Evolutionary conservation across 169 alveolate species (phyloP).

Genomic region (Plasmodium vivax): DNA sequence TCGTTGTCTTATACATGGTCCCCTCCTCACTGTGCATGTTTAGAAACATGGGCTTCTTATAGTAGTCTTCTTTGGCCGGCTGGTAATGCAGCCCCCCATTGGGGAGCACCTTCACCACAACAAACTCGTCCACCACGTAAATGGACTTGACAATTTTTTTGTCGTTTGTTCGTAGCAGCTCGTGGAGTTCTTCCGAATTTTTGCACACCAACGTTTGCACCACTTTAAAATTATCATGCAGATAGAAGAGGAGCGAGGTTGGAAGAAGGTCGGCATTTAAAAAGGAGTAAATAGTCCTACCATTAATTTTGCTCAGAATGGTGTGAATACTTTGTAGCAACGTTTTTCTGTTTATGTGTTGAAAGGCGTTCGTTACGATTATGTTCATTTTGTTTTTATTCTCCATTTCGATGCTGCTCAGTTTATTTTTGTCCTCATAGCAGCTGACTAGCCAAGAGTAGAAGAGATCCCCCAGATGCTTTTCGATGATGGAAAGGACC

Average conservation of each 20-base stretch:
- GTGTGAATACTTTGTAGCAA: constrained; percentile 25
- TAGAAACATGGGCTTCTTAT: constrained; percentile 6
- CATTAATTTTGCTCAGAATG: constrained; percentile 16
- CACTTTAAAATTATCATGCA: constrained; percentile 58
- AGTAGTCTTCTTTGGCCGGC: constrained; percentile 52
- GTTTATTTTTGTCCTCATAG: constrained; percentile 59
- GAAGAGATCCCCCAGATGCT: constrained; percentile 64
- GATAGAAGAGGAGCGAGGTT: constrained; percentile 48
- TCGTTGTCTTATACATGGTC: neutral
- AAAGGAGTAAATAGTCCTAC: constrained; percentile 49
- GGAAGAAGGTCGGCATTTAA: constrained; percentile 47
- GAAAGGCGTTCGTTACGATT: constrained; percentile 66
- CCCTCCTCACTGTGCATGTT: neutral
- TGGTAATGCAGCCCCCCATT: constrained; percentile 55
- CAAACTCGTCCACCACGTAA: constrained; percentile 55
- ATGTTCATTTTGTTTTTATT: constrained; percentile 26
- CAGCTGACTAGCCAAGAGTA: constrained; percentile 71
- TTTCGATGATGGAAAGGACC: constrained; percentile 48
- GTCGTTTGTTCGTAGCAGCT: constrained; percentile 15
- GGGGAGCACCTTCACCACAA: constrained; percentile 27
- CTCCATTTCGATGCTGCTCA: constrained; percentile 10
- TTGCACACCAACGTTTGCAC: constrained; percentile 55
- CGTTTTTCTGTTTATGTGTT: constrained; percentile 28
- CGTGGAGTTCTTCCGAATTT: constrained; percentile 51
- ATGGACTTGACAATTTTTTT: constrained; percentile 26